Evolutionary conservation across 768 basidiomycete species (phyloP), one percentile per base, ranked within the genome.

Genomic region (Mycena haematopus): DNA sequence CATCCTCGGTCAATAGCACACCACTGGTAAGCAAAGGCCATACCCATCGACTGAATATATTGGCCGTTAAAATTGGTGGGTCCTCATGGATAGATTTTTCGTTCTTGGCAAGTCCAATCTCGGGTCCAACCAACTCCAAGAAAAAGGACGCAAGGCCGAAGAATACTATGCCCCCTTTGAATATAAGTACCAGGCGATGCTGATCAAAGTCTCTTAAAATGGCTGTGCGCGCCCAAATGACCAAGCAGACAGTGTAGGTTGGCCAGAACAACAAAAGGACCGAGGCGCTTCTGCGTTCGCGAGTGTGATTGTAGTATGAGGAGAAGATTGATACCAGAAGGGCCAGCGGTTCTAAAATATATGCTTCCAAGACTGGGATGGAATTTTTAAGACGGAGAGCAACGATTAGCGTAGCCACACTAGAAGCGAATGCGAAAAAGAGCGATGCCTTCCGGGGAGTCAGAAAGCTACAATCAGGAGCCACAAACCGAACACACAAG

Each of bases 251-350:
- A 14, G 84, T 52, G 67, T 93, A 92, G 10, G 82, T 53, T 0
- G 93, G 92, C 90, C 92, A 96, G 75, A 93, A 96, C 51, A 96
- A 72, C 11, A 97, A 83, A 38, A 95, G 75, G 14, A 86, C 71
- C 1, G 90, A 80, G 0, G 92, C 93, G 0, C 95, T 90, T 10
- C 83, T 80, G 36, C 65, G 56, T 29, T 25, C 49, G 29, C 87
- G 85, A 38, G 84, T 84, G 72, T 95, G 92, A 65, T 92, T 93
- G 59, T 82, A 74, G 65, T 82, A 83, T 1, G 88, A 88, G 46
- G 93, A 75, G 24, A 78, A 63, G 3, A 83, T 70, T 19, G 85
- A 76, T 14, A 81, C 66, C 22, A 83, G 50, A 6, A 91, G 71
- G 0, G 86, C 80, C 1, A 87, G 52, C 1, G 86, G 80, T 68